Base-by-base conservation (phyloP, 768 basidiomycete species). In the Amanita jacksonii region DNA sequence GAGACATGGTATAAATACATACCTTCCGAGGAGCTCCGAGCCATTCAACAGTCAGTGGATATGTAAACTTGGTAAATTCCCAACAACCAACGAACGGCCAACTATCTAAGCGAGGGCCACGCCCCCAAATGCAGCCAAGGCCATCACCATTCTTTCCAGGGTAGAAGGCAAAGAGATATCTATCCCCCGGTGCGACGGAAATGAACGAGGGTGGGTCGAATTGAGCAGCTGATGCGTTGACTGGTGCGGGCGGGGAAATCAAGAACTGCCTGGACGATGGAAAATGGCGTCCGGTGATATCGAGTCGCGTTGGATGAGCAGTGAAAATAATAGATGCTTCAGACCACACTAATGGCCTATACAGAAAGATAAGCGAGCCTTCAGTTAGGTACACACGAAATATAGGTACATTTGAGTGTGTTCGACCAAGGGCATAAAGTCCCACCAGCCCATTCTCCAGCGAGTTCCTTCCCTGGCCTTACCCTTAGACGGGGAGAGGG, bases 361-460 rank as follows among this genome's bases (percentile, higher is more conserved):
- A 32, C 45, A 23, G 41, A 16, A 37, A 25, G 23, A 22, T 41
- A 38, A 46, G 44, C 43, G 34, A 49, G n/a, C n/a, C 23, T 31
- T 20, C 23, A 18, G 35, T 31, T 18, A 28, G 47, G 43, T 32
- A 23, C 34, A 38, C 24, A 30, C 28, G 22, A 37, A 2, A 48
- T 23, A 35, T 43, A 34, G 63, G 38, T 49, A 79, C 85, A 74
- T 70, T 49, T 65, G 64, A 2, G 73, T 63, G 27, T 71, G 65
- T 54, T 84, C 83, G 4, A 71, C 61, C 31, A 85, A 63, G 20
- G 81, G 74, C 47, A 73, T 66, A 32, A 81, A 69, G 49, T 87
- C 80, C 82, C 82, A 87, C 85, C 85, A 86, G 22, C 74, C 74
- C 22, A 76, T 56, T 18, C 73, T 70, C 78, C 79, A 84, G 38